Evolutionary conservation across 345 rosid genomes (phyloP).

Genomic region (Cardamine chenopodiifolia): DNA sequence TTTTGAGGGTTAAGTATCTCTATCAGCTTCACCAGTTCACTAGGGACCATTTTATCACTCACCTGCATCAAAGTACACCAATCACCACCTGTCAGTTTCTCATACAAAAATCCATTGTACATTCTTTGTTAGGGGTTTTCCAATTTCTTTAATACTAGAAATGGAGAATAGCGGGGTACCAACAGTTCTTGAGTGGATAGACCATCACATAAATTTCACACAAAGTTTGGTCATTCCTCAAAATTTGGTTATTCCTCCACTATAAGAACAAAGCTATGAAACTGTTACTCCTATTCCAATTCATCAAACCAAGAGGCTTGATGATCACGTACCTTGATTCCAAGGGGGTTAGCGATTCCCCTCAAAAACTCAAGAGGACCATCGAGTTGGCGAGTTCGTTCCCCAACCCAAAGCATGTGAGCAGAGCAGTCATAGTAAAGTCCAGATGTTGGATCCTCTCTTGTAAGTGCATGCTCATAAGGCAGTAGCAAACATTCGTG

Average conservation of each 20-base stretch:
- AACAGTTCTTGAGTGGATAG: not conserved
- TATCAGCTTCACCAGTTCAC: conserved; percentile 56
- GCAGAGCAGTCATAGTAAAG: conserved; percentile 75
- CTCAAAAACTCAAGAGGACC: conserved; percentile 73
- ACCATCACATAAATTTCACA: not conserved
- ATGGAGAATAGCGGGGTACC: not conserved
- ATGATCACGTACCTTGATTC: conserved; percentile 50
- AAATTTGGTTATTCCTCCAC: not conserved
- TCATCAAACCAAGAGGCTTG: not conserved
- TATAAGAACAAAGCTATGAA: not conserved
- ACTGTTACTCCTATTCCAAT: not conserved
- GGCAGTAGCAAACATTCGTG: conserved; percentile 68
- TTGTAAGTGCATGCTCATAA: conserved; percentile 71
- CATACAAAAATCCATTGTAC: not conserved
- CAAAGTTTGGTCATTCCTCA: not conserved
- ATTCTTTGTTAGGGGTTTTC: not conserved
- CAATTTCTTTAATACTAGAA: not conserved
- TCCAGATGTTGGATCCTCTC: conserved; percentile 72
- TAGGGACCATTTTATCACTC: conserved; percentile 69
- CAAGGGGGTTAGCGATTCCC: conserved; percentile 68
- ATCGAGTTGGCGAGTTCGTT: conserved; percentile 69
- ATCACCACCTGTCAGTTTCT: not conserved
- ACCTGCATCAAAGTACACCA: conserved; percentile 42
- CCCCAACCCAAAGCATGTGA: conserved; percentile 75
- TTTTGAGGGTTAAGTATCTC: conserved; percentile 66